A percentile compares a stretch with the other conserved stretches of the same genome.
Evolutionary conservation across 2,329 filamentous ascomycete genomes (phyloP).

Genomic region (Nakataea oryzae): DNA sequence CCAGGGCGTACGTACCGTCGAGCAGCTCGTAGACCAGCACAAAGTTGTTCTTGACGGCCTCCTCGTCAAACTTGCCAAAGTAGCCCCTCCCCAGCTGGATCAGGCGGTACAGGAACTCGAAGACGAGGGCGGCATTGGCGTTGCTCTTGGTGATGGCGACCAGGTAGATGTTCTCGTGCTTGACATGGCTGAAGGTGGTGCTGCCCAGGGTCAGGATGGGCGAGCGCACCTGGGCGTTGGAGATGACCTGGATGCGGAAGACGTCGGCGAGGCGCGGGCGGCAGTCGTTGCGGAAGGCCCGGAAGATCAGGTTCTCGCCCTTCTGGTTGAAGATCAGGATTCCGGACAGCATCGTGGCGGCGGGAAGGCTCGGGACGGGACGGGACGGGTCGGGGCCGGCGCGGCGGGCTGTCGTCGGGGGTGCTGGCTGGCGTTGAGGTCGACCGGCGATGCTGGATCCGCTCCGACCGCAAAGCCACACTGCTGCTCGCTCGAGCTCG

Average conservation of each 20-base stretch:
- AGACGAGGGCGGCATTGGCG: conserved; percentile 94
- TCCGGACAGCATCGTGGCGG: conserved; percentile 75
- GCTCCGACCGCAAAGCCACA: neutral
- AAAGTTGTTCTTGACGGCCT: conserved; percentile 99
- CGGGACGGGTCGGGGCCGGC: neutral
- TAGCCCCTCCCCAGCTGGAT: conserved; percentile 87
- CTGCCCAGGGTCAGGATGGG: conserved; percentile 94
- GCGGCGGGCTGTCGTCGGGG: neutral
- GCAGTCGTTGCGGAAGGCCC: conserved; percentile 97
- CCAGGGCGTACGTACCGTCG: conserved; percentile 64
- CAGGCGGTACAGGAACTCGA: conserved; percentile 93
- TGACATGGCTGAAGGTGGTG: conserved; percentile 98
- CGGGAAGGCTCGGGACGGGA: neutral
- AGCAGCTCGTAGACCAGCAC: conserved; percentile 95
- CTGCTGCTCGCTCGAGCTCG: neutral
- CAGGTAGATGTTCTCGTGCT: conserved; percentile 97
- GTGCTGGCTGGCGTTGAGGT: neutral
- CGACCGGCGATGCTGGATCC: neutral
- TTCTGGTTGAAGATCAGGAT: conserved; percentile 99
- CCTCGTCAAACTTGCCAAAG: conserved; percentile 98
- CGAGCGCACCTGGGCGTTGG: conserved; percentile 92
- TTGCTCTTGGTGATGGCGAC: conserved; percentile 98
- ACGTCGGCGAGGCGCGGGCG: conserved; percentile 95
- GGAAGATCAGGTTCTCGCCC: conserved; percentile 98
- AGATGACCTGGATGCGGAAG: conserved; percentile 99